A percentile compares a stretch with the other conserved stretches of the same genome.
These are phyloP conservation scores for Botryococcus braunii DNA, from an alignment of 163 green algal species.

Conservation along the genomic window DNA sequence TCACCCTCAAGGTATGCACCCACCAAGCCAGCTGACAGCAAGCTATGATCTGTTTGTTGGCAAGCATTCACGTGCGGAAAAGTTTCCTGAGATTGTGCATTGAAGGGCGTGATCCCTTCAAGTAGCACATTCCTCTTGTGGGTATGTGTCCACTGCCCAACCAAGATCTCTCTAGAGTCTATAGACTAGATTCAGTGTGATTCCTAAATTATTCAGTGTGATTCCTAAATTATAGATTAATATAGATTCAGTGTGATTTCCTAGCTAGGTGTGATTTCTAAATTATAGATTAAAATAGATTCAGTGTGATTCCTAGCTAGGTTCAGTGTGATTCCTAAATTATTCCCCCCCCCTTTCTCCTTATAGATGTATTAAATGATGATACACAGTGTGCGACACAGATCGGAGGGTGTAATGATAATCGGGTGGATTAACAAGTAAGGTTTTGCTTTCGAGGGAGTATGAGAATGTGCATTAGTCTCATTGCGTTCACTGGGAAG, in stretches of 20 bases:
- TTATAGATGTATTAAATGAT: too few species aligned
- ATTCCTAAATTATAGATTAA: too few species aligned
- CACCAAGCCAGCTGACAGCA: background rate
- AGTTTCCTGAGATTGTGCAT: background rate
- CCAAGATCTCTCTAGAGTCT: too few species aligned
- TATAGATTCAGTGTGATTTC: too few species aligned
- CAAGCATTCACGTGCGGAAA: background rate
- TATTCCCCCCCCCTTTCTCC: too few species aligned
- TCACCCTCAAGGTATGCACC: slow-evolving; percentile 23
- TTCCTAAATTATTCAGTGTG: too few species aligned
- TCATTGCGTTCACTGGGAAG: background rate
- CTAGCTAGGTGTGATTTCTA: too few species aligned
- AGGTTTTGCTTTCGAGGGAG: too few species aligned
- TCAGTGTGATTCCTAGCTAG: too few species aligned
- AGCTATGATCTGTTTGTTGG: background rate
- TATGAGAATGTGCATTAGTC: background rate
- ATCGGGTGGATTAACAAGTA: background rate
- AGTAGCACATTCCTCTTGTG: background rate
- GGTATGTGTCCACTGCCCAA: background rate
- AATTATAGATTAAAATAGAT: too few species aligned
- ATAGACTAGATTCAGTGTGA: too few species aligned
- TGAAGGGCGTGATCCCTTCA: background rate
- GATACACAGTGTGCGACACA: background rate
- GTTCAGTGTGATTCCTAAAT: too few species aligned
- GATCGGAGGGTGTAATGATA: background rate